phyloP scores from a whole-genome alignment of 2,329 filamentous ascomycete species.

The Graphilbum fragrans region DNA sequence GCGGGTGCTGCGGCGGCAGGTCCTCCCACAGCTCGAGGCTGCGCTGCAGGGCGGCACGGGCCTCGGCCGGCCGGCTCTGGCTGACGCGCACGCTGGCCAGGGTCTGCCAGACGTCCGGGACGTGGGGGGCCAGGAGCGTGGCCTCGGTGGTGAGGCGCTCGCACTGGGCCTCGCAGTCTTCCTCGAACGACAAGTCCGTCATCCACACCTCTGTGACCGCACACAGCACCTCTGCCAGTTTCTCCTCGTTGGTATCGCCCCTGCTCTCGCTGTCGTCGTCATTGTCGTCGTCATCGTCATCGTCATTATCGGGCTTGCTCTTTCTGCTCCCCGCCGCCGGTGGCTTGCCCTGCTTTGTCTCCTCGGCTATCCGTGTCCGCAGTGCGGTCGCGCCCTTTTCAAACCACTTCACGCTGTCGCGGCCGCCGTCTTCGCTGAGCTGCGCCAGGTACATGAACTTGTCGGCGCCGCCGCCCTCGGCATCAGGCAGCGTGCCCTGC shows the following conservation, averaged over 20 bases:
- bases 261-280: background rate
- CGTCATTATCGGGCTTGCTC: too few relatives aligned
- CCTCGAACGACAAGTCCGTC: slow-evolving; percentile 92
- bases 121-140: slow-evolving; percentile 67
- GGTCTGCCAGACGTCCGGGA: slow-evolving; percentile 87
- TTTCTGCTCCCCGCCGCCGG: slow-evolving; percentile 12
- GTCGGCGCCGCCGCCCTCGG: slow-evolving; percentile 70
- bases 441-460: slow-evolving; percentile 95
- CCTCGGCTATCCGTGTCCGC: slow-evolving; percentile 36
- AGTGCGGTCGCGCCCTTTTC: slow-evolving; percentile 61
- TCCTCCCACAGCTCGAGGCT: slow-evolving; percentile 80
- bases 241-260: slow-evolving; percentile 34
- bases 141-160: slow-evolving; percentile 86
- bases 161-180: slow-evolving; percentile 79
- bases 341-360: too few relatives aligned
- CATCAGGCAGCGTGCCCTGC: slow-evolving; percentile 58
- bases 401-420: slow-evolving; percentile 55
- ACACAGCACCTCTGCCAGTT: slow-evolving; percentile 84
- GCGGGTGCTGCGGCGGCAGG: slow-evolving; percentile 56
- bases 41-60: slow-evolving; percentile 61
- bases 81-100: slow-evolving; percentile 89
- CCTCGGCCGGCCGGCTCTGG: slow-evolving; percentile 68
- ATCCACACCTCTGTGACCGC: slow-evolving; percentile 96
- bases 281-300: too few relatives aligned
- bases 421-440: slow-evolving; percentile 59